Evolutionary conservation across 2,329 filamentous ascomycete genomes (phyloP), one percentile per base, ranked within the genome.

Genomic region (Diaporthe citrichinensis): DNA sequence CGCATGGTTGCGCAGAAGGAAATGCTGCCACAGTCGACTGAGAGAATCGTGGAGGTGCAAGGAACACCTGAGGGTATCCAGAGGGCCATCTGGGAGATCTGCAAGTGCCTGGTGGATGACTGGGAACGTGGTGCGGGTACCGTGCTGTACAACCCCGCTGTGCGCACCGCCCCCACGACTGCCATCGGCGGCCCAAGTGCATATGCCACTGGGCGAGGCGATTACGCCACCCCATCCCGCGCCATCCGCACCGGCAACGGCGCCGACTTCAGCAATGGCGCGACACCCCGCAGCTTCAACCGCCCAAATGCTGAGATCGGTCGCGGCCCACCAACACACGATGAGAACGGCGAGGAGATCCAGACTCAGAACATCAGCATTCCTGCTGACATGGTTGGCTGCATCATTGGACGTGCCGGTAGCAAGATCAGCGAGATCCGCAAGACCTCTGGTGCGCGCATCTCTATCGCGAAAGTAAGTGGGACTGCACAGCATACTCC

Each of bases 331-430:
- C 95, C 95, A 31, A 95, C 95, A 59, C 94, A 97, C 82, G 96
- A 97, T 78, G 96, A 98, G 86, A 97, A 98, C 78, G 97, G 97
- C 78, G 97, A 98, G 84, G 96, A 98, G 85, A 94, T 98, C 77
- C 96, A 98, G 85, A 99, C 97, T 1, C 97, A 99, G 84, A 99
- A 99, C 87, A 99, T 99, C 86, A 98, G 95, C 89, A 99, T 99
- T 81, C 97, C 97, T 36, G 96, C 97, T 65, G 97, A 99, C 88
- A 99, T 99, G 97, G 97, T 99, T 84, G 97, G 97, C 80, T 99
- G 97, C 87, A 99, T 99, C 87, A 99, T 99, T 84, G 97, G 97
- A 79, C 94, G 96, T 78, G 95, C 90, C 73, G 97, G 97, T 78
- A 96, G 91, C 88, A 99, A 99, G 91, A 99, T 99, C 83, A 98